Evolutionary conservation across 305 asterid genomes (phyloP).

Genomic region (Fraxinus nigra): DNA sequence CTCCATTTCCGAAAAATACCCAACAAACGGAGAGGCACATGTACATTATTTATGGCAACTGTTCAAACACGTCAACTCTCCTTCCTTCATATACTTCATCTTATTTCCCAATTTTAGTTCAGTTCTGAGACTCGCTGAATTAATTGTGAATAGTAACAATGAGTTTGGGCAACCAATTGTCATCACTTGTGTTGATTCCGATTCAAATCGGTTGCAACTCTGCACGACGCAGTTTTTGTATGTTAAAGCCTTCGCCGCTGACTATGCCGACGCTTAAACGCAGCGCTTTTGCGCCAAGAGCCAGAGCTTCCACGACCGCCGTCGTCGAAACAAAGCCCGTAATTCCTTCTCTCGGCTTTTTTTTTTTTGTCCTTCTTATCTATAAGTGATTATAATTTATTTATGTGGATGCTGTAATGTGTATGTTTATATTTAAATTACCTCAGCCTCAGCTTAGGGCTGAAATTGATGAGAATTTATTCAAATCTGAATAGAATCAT

Average conservation of each 20-base stretch:
- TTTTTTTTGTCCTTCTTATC: not conserved
- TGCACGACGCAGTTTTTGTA: slow-evolving; percentile 22
- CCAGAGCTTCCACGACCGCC: slow-evolving; percentile 45
- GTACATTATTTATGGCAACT: slow-evolving; percentile 2
- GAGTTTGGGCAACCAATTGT: slow-evolving; percentile 13
- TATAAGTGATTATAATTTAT: not conserved
- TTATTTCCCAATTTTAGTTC: not conserved
- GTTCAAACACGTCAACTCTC: slow-evolving; percentile 13
- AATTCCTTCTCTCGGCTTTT: slow-evolving; percentile 9
- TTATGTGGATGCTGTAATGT: not conserved
- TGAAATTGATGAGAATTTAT: not conserved
- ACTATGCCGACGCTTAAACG: slow-evolving; percentile 22
- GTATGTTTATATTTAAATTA: not conserved
- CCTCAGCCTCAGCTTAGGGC: not conserved
- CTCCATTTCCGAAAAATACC: slow-evolving; percentile 8
- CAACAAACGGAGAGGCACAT: slow-evolving; percentile 6
- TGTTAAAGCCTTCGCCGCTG: slow-evolving; percentile 18
- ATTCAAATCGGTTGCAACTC: slow-evolving; percentile 28
- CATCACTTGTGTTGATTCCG: slow-evolving; percentile 26
- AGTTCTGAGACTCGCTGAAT: slow-evolving; percentile 8
- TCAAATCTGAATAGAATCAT: not conserved
- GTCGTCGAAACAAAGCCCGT: slow-evolving; percentile 42
- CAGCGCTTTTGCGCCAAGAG: slow-evolving; percentile 26
- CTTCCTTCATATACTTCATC: slow-evolving; percentile 3
- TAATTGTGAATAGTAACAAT: slow-evolving; percentile 22